Evolutionary conservation across 2,329 filamentous ascomycete genomes (phyloP).

Genomic region (Cercospora canescens): DNA sequence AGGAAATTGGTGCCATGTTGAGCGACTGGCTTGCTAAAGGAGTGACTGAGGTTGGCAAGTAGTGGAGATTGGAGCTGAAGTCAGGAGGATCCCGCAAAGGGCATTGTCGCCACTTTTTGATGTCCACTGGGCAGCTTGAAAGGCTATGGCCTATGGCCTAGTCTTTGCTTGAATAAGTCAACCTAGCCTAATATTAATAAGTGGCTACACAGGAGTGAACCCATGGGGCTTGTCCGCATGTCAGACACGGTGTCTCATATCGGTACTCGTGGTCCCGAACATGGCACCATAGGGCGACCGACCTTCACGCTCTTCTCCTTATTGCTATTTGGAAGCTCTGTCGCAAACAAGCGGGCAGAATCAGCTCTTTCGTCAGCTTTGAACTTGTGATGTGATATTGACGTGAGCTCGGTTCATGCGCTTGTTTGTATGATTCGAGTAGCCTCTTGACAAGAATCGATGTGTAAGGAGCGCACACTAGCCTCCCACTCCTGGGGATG

Average conservation of each 20-base stretch:
- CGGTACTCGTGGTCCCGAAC: not conserved
- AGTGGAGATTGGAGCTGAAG: not conserved
- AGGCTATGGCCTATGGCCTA: not conserved
- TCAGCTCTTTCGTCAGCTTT: too few relatives aligned
- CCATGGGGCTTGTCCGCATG: not conserved
- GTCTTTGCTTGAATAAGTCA: not conserved
- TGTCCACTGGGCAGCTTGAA: not conserved
- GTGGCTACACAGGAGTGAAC: not conserved
- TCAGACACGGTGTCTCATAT: not conserved
- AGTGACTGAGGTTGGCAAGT: not conserved
- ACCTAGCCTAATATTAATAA: not conserved
- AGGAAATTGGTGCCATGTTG: not conserved
- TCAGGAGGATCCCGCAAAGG: not conserved
- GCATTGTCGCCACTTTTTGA: not conserved
- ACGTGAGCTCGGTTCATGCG: too few relatives aligned
- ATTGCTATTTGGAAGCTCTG: too few relatives aligned
- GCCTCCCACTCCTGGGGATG: not conserved
- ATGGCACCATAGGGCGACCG: not conserved
- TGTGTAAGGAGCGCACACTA: not conserved
- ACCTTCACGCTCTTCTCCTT: too few relatives aligned
- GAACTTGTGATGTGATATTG: too few relatives aligned
- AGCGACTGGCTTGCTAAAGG: not conserved
- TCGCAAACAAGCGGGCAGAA: too few relatives aligned
- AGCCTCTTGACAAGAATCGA: not conserved
- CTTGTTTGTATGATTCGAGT: not conserved